Conservation (phyloP, 805 yeast genomes). For the Wickerhamiella alocasiicola region DNA sequence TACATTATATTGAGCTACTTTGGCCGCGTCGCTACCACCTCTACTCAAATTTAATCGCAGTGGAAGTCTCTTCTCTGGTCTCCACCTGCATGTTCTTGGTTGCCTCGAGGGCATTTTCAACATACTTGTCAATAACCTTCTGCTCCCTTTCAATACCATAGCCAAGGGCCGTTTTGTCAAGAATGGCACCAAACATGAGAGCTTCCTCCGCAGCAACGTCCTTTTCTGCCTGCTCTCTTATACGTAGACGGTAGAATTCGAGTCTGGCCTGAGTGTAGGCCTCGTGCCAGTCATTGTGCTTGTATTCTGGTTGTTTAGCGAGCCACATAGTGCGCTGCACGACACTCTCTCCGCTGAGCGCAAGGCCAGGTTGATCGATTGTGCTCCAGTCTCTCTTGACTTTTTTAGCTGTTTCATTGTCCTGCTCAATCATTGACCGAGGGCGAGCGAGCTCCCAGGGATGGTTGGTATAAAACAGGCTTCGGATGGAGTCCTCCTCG, state of each 20-base stretch:
- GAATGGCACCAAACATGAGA: slow-evolving; percentile 71
- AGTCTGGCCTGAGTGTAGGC: slow-evolving; percentile 80
- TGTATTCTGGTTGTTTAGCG: slow-evolving; percentile 28
- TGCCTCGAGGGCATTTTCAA: slow-evolving; percentile 49
- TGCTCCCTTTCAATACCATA: slow-evolving; percentile 64
- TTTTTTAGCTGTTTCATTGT: slow-evolving; percentile 38
- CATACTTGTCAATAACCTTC: slow-evolving; percentile 60
- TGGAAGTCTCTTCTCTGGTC: not conserved
- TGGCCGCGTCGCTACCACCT: no score
- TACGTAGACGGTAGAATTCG: slow-evolving; percentile 78
- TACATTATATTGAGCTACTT: no score
- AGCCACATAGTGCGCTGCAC: slow-evolving; percentile 61
- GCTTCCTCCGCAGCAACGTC: slow-evolving; percentile 72
- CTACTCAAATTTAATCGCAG: not conserved
- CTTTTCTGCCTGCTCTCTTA: slow-evolving; percentile 65
- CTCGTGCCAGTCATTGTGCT: slow-evolving; percentile 28
- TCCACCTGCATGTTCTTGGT: slow-evolving; percentile 31
- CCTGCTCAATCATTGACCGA: slow-evolving; percentile 64
- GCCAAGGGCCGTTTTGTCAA: slow-evolving; percentile 47
- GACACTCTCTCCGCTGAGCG: slow-evolving; percentile 80
- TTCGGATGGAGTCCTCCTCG: slow-evolving; percentile 71
- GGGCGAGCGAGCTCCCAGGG: slow-evolving; percentile 98
- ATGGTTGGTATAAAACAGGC: slow-evolving; percentile 76
- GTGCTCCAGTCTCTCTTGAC: slow-evolving; percentile 58
- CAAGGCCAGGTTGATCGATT: slow-evolving; percentile 58